A percentile compares a stretch with the other conserved stretches of the same genome.
These are phyloP conservation scores for Hypericum perforatum DNA, from an alignment of 345 rosid species.

Conservation along the genomic window DNA sequence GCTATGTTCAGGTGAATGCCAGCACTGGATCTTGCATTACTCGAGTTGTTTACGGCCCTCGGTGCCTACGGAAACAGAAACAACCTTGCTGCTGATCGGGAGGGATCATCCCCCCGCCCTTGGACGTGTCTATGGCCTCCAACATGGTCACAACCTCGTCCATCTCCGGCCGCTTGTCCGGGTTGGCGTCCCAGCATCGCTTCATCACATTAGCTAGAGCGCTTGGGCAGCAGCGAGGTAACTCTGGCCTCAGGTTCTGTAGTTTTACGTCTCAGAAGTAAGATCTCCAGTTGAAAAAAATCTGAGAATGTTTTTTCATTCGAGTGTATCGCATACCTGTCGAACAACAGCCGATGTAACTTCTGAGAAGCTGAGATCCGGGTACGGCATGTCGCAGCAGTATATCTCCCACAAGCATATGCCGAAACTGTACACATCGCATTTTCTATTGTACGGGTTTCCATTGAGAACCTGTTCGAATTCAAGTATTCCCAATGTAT, in stretches of 20 bases:
- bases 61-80: slow-evolving; percentile 22
- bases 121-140: slow-evolving; percentile 29
- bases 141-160: slow-evolving; percentile 24
- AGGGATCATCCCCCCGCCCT: slow-evolving; percentile 30
- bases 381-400: slow-evolving; percentile 36
- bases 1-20: no score
- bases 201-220: slow-evolving; percentile 28
- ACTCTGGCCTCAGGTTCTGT: slow-evolving; percentile 31
- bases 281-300: no score
- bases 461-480: slow-evolving; percentile 27
- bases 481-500: neutral
- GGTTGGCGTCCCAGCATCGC: slow-evolving; percentile 35
- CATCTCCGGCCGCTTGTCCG: slow-evolving; percentile 30
- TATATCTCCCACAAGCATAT: slow-evolving; percentile 39
- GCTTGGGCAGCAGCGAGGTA: slow-evolving; percentile 31
- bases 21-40: no score
- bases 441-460: slow-evolving; percentile 27
- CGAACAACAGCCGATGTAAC: slow-evolving; percentile 31
- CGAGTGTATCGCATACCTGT: slow-evolving; percentile 18
- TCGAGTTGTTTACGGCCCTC: slow-evolving; percentile 15
- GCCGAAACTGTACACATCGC: slow-evolving; percentile 33
- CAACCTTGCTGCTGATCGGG: slow-evolving; percentile 22
- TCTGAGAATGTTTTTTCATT: neutral
- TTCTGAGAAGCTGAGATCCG: slow-evolving; percentile 32
- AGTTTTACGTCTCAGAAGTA: neutral